A percentile compares a stretch with the other conserved stretches of the same genome.
These are phyloP conservation scores for Colletotrichum sp. DNA, from an alignment of 2,329 filamentous ascomycete species.

Conservation along the genomic window DNA sequence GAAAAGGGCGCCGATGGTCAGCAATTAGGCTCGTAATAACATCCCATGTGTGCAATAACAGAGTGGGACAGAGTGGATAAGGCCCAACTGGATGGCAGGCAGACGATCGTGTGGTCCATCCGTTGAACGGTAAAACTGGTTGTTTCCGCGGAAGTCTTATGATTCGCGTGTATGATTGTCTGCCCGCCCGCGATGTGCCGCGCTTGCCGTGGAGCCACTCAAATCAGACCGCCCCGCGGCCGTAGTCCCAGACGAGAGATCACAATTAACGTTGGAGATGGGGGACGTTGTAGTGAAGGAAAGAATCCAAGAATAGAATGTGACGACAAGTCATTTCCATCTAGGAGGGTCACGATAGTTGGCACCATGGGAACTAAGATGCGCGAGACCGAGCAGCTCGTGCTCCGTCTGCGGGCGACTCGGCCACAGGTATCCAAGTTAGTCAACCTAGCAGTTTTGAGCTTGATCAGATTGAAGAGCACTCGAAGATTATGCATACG, in stretches of 20 bases:
- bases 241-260: background rate
- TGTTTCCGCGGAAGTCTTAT: background rate
- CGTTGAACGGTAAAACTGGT: background rate
- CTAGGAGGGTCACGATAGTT: background rate
- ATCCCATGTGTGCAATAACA: background rate
- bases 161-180: background rate
- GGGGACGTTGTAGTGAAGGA: background rate
- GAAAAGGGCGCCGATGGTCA: background rate
- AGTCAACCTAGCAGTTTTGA: background rate
- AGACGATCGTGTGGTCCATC: background rate
- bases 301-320: background rate
- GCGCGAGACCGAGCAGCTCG: background rate
- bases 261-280: background rate
- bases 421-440: background rate
- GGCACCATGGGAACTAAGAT: background rate
- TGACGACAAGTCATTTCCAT: background rate
- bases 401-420: background rate
- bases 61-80: background rate
- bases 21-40: background rate
- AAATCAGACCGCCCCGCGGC: background rate
- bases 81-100: background rate
- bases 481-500: background rate
- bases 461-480: background rate
- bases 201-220: background rate
- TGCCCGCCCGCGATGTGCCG: background rate